A percentile compares a stretch with the other conserved stretches of the same genome.
Evolutionary conservation across 371 early-diverging fungal species (phyloP).

Genomic region (Catenaria anguillulae): DNA sequence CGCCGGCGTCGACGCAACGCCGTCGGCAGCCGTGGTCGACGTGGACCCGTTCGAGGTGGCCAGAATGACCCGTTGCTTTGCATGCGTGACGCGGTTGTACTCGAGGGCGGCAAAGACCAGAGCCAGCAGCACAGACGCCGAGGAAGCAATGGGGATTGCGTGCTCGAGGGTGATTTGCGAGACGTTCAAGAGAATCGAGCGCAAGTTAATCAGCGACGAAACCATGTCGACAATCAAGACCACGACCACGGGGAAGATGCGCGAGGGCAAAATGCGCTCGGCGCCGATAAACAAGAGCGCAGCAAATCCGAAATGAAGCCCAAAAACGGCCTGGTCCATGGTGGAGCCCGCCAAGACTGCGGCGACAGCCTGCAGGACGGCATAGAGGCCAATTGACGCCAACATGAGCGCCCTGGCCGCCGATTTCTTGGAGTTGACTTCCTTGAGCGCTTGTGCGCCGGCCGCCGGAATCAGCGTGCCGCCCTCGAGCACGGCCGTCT

Average conservation of each 20-base stretch:
- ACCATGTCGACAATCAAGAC: not conserved
- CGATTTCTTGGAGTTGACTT: not conserved
- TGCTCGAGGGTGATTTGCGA: not conserved
- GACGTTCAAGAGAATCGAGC: not conserved
- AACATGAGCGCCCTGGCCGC: not conserved
- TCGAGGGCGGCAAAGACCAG: not conserved
- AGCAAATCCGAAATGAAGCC: not conserved
- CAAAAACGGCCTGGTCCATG: not conserved
- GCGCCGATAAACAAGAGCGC: not conserved
- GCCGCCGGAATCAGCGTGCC: not conserved
- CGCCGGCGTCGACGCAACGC: not conserved
- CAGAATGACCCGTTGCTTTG: not conserved
- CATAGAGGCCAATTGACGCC: not conserved
- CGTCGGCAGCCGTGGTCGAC: not conserved
- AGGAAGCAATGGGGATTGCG: not conserved
- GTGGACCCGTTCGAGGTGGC: not conserved
- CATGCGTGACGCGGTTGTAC: not conserved
- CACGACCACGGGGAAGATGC: constrained; percentile 1
- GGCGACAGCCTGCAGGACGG: not conserved
- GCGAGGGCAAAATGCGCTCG: not conserved
- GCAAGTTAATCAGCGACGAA: not conserved
- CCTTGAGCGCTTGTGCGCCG: not conserved
- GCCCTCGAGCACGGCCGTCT: not conserved
- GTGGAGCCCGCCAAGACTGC: not conserved
- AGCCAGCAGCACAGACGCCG: not conserved